Base-by-base conservation (phyloP, 257 asterid genomes). In the Asclepias syriaca region DNA sequence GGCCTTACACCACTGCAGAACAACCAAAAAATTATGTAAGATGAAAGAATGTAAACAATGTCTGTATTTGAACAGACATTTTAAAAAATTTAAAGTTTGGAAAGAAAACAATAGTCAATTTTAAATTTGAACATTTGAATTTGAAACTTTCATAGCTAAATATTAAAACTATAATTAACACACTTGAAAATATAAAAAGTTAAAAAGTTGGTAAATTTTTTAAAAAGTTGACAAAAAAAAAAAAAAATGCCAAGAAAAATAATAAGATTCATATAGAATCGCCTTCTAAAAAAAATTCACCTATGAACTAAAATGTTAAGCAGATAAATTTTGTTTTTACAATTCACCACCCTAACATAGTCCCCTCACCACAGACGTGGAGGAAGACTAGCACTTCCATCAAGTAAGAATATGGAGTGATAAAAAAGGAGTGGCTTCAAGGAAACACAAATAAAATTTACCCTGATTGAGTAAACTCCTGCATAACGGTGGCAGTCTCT, bases 391-490 rank as follows among this genome's bases (percentile, higher is more conserved):
- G 19, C 3, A 15, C 19, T 50, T 50, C 22, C 19, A 8, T 40
- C 46, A 27, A 58, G 16, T 51, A 49, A 68, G 7, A 12, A 24
- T 8, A 27, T 22, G 75, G 10, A 9, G 8, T 45, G 18, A 29
- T 6, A 8, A 61, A 19, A 6, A 40, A n/a, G 9, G 27, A 55
- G 43, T 8, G 24, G 50, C 63, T 24, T 48, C 67, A 24, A 15
- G 22, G 29, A 65, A 73, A 37, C 12, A 5, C 16, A 40, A 43
- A 64, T 29, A 54, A 21, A 65, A 72, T 18, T 70, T 88, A 95
- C 99, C 99, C 99, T 50, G 99, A 95, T 72, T 95, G 99, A 78
- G 99, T 95, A 85, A 95, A 95, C 77, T 95, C 99, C 82, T 95
- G 99, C 99, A 95, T 95, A 72, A 95, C 99, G 40, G 96, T 86